Base-by-base conservation (phyloP, 352 stramenopile genomes). In the Thraustochytrium striatum region DNA sequence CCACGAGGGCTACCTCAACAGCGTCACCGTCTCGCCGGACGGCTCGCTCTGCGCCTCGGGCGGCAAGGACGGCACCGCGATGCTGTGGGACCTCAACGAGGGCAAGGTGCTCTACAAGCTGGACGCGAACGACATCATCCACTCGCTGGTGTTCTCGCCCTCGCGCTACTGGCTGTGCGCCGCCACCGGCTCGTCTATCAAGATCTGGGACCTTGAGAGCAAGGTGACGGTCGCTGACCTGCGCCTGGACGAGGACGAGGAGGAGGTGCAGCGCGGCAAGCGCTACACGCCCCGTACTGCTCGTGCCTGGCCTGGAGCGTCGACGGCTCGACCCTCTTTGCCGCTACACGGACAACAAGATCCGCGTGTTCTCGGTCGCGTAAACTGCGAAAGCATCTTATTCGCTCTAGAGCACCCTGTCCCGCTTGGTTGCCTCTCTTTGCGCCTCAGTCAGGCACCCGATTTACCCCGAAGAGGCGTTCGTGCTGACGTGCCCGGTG, bases 151-250 rank as follows among this genome's bases (percentile, higher is more conserved):
- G 69, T 99, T 99, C 88, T 98, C 93, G 81, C 97, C 97, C 75
- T 99, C 99, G 91, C 93, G 96, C 75, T 99, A 99, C 93, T 99
- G 96, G 97, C 88, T 99, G 80, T 99, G 95, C 88, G 96, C 97
- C 61, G 96, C 96, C 78, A 99, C 97, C 41, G 95, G 94, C 69
- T 93, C 94, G 72, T 90, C 90, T 86, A 99, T 99, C 90, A 99
- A 99, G 92, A 99, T 99, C 88, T 99, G 96, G 96, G 97, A 99
- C 86, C 89, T 99, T 41, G 97, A 99, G 88, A 97, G 89, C 72
- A 99, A 99, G 94, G 89, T 97, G 79, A 89, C 99, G 30, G 95
- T 99, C 52, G 95, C 98, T 86, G 96, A 98, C 93, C 94, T 3
- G 92, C 97, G 79, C 91, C 88, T 85, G 79, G 87, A 91, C 50